Evolutionary conservation across 2,329 filamentous ascomycete species (phyloP), one percentile per base, ranked within the genome.

Genomic region (Verticillium isaacii): DNA sequence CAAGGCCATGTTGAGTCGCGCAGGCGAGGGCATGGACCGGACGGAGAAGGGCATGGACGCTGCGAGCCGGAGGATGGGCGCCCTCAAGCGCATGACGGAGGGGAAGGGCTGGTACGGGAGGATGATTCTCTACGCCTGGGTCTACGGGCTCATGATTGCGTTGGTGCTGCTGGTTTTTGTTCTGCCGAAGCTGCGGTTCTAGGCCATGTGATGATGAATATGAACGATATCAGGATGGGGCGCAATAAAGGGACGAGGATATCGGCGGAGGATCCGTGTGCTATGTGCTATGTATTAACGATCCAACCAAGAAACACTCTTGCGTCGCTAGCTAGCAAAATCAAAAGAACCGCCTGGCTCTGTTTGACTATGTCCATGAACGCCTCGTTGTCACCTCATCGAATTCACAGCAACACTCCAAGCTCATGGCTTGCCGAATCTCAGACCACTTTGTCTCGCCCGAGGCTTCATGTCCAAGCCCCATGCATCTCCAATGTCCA

Each of bases 141-240:
- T 97, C 57, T 90, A 89, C 69, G 92, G 86, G 34, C 74, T 97
- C 65, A 94, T 92, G 88, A 69, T 96, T n/a, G 77, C 86, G 32
- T 84, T 92, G 19, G 78, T 97, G 39, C 68, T 96, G 72, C 75
- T 97, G 66, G 93, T 97, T 14, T 94, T 94, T 78, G 83, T 94
- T 58, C 79, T 92, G 72, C 94, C 94, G 0, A 98, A 97, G 80
- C 76, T 97, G 72, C 84, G 94, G 70, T 95, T 97, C 71, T 97
- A 70, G 80, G 57, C 25, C 5, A 32, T 32, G 54, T 7, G 5
- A 9, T 56, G 5, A 23, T 32, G 23, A 34, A 19, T 17, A 34
- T 56, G 54, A 25, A 32, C 7, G 25, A 15, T 15, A 56, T 17
- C 6, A 52, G 8, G 4, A 52, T 23, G n/a, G 45, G n/a, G 45